These are phyloP conservation scores for Nicotiana tabacum DNA, from an alignment of 257 asterid genomes.

Conservation along the genomic window DNA sequence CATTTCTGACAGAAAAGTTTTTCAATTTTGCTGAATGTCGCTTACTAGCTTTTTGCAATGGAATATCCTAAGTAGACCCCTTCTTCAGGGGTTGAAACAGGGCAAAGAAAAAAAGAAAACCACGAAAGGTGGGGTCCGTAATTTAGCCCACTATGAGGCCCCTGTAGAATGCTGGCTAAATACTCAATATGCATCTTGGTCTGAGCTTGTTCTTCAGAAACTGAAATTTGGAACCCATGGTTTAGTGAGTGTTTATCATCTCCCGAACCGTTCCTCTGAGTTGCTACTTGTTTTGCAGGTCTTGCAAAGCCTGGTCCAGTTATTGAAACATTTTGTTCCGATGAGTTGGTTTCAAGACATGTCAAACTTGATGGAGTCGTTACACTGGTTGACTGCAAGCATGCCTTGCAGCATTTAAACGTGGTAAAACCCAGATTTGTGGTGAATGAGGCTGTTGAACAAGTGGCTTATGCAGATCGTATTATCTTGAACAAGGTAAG, in stretches of 20 bases:
- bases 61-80: background rate
- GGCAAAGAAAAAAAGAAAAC: background rate
- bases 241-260: background rate
- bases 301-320: constrained; percentile 99
- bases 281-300: constrained; percentile 43
- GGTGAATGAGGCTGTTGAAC: constrained; percentile 94
- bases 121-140: background rate
- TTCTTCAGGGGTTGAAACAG: background rate
- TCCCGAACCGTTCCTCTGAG: background rate
- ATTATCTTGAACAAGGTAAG: constrained; percentile 72
- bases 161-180: background rate
- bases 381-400: constrained; percentile 81
- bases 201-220: background rate
- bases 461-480: constrained; percentile 96
- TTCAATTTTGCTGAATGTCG: background rate
- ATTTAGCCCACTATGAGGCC: background rate
- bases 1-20: background rate
- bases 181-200: background rate
- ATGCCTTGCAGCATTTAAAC: constrained; percentile 67
- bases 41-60: background rate
- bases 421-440: constrained; percentile 96
- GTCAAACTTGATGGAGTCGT: constrained; percentile 98
- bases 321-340: constrained; percentile 87
- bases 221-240: background rate
- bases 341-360: constrained; percentile 70